These are phyloP conservation scores for Fusarium sambucinum DNA, from an alignment of 2,329 filamentous ascomycete species.

Conservation along the genomic window DNA sequence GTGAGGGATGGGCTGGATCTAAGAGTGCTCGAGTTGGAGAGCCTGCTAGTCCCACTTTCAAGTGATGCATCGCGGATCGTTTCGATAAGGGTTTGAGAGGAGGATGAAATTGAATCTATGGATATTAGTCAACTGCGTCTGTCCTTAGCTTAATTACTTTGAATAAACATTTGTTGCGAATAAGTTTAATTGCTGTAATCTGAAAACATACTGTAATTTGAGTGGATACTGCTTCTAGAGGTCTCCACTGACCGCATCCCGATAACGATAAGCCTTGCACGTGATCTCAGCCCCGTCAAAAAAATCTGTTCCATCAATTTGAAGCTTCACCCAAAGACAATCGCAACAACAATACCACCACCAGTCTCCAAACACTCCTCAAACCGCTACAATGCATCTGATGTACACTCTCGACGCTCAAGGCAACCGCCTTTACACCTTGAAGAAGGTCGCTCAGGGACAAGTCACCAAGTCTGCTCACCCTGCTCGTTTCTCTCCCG, in stretches of 20 bases:
- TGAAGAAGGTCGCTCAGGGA: constrained; percentile 87
- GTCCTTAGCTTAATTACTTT: constrained; percentile 5
- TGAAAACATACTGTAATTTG: not conserved
- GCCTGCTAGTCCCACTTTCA: constrained; percentile 47
- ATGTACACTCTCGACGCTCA: constrained; percentile 86
- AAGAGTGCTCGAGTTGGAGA: constrained; percentile 68
- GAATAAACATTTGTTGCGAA: not conserved
- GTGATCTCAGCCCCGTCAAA: constrained; percentile 37
- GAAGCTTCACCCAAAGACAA: constrained; percentile 20
- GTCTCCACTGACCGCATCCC: not conserved
- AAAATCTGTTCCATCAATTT: constrained; percentile 31
- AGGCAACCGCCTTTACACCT: constrained; percentile 93
- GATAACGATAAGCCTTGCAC: constrained; percentile 43
- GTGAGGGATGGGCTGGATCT: constrained; percentile 77
- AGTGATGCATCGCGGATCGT: constrained; percentile 39
- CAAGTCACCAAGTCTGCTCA: constrained; percentile 96
- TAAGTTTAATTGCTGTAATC: not conserved
- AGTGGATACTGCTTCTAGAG: not conserved
- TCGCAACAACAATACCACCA: constrained; percentile 12
- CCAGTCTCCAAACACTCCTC: not conserved
- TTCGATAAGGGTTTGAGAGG: not conserved
- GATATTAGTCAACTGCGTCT: constrained; percentile 14
- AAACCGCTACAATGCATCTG: constrained; percentile 64
- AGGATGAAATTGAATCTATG: not conserved
- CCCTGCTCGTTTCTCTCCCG: constrained; percentile 94